Base-by-base conservation (phyloP, 257 asterid genomes). In the Knoxia roxburghii region DNA sequence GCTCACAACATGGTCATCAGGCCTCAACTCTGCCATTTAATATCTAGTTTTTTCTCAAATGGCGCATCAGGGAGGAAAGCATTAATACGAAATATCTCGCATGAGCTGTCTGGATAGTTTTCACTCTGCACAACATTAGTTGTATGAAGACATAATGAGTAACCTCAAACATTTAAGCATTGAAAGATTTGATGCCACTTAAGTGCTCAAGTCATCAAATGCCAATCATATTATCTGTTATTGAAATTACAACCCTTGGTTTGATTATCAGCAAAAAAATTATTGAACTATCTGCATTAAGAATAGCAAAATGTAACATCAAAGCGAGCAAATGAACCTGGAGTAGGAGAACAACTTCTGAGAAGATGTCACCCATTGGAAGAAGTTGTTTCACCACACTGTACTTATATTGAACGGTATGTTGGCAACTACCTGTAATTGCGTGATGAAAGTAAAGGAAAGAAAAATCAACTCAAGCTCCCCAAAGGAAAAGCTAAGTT, bases 361-460 rank as follows among this genome's bases (percentile, higher is more conserved):
- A 84, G 87, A 94, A 88, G 63, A 90, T 77, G 78, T 94, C 99
- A 62, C 97, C 99, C 99, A 94, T 90, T 33, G 99, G 99, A 83
- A 94, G 97, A 65, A 90, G 97, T 71, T 79, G 95, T 73, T 88
- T 93, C 64, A 93, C 87, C 67, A 90, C 92, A 67, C 95, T 7
- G 95, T 88, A 66, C 92, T 90, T 76, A 90, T 93, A 86, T 93
- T 93, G 83, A 93, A 93, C 43, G 99, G 99, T 74, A 93, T 79
- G 69, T 93, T 93, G 5, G 99, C 88, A 11, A 90, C 96, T 68
- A 94, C 99, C 99, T 90, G 91, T 53, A 52, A 70, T 26, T 67
- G 49, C 40, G n/a, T n/a, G 27, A 52, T 55, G 52, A 32, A 21
- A 46, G 27, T 27, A 7, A 4, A 45, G 0, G 18, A 58, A 58